Evolutionary conservation across 805 yeast species (phyloP).

Genomic region (Brettanomyces custersianus): DNA sequence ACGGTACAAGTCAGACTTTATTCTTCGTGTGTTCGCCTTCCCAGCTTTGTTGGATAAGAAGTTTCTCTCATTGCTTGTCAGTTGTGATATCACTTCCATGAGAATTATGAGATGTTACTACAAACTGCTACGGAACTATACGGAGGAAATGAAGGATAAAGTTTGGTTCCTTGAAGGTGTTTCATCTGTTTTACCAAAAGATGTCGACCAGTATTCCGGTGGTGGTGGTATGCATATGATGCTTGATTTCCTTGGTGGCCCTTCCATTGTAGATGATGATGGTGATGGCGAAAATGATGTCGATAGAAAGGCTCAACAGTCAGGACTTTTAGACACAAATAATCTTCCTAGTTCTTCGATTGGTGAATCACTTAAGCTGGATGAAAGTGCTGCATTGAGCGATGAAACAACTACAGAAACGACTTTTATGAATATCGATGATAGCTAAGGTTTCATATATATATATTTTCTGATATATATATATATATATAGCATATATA

Average conservation of each 20-base stretch:
- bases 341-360: conserved; percentile 45
- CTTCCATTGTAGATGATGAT: conserved; percentile 26
- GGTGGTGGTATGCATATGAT: conserved; percentile 91
- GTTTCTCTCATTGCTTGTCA: conserved; percentile 67
- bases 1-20: conserved; percentile 76
- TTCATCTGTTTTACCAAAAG: conserved; percentile 78
- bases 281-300: conserved; percentile 32
- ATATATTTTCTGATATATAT: background rate
- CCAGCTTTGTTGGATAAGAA: conserved; percentile 85
- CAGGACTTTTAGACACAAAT: conserved; percentile 43
- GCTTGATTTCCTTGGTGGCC: conserved; percentile 78
- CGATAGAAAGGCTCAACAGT: conserved; percentile 32
- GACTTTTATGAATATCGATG: conserved; percentile 15
- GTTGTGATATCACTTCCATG: conserved; percentile 83
- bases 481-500: background rate
- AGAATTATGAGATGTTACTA: conserved; percentile 86
- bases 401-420: conserved; percentile 29
- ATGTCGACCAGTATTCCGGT: conserved; percentile 84
- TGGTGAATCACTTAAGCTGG: conserved; percentile 37
- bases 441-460: conserved; percentile 1
- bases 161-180: conserved; percentile 96
- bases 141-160: conserved; percentile 77
- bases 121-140: conserved; percentile 68
- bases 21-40: conserved; percentile 80
- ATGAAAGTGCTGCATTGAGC: conserved; percentile 43